Base-by-base conservation (phyloP, 371 early-diverging fungal genomes). In the Mortierella sp. region DNA sequence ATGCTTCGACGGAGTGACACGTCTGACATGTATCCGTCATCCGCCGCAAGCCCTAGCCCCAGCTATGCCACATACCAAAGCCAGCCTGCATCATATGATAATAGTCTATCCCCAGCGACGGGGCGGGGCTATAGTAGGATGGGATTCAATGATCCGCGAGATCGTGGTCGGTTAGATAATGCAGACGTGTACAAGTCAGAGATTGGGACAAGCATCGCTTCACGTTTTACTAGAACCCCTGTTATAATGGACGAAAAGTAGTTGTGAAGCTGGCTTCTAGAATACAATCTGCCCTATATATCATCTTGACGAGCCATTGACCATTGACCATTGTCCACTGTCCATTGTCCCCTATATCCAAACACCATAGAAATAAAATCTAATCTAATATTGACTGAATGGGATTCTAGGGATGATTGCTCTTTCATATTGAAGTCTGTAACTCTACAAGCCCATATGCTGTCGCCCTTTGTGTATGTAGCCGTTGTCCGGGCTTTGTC, bases 161-260 rank as follows among this genome's bases (percentile, higher is more conserved):
- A 78, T 20, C 64, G 78, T n/a, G 61, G 22, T 63, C 39, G 67
- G 59, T 14, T 74, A 64, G 78, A 78, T 52, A 76, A 77, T 51
- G 26, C 69, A 39, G 79, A 79, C 16, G 51, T 65, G 2, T 71
- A 79, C 63, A 79, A 79, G 66, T 35, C 70, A 20, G 80, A 79
- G 20, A 55, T 79, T 35, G 64, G 52, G 20, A 11, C 60, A n/a
- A 43, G 52, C 26, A 47, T 69, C 18, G 59, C 66, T 3, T 57
- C 78, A 26, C 72, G 78, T 14, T 77, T 60, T 40, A n/a, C 78
- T 8, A 51, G 37, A 55, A 69, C 62, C n/a, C 43, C 54, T 1
- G 61, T 30, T 24, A 65, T 77, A 47, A 68, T 73, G 73, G 70
- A 78, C 28, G 78, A 73, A 62, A 78, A 78, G 30, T 70, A 69